phyloP scores from a whole-genome alignment of 179 eudicot species.

The Spinacia oleracea region DNA sequence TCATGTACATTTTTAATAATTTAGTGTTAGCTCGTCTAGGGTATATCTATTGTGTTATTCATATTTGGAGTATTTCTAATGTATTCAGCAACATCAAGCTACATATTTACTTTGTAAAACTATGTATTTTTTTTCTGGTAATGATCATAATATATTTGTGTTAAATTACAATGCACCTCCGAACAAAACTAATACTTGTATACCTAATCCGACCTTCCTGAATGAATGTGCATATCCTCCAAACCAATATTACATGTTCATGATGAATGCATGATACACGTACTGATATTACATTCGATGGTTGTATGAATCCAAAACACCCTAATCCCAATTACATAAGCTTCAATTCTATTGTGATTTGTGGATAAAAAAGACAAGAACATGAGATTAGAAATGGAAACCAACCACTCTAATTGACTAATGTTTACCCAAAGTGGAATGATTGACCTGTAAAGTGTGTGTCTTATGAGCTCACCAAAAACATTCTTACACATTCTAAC shows the following conservation, averaged over 20 bases:
- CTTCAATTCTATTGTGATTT: neutral
- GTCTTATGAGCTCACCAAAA: neutral
- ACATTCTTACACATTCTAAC: constrained; percentile 20
- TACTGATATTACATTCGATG: neutral
- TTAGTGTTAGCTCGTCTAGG: too few species aligned
- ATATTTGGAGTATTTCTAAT: too few species aligned
- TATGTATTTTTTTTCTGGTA: too few species aligned
- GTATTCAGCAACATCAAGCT: too few species aligned
- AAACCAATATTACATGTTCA: neutral
- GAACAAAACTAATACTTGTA: too few species aligned
- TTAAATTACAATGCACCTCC: too few species aligned
- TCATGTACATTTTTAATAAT: too few species aligned
- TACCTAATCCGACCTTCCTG: neutral
- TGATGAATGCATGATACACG: neutral
- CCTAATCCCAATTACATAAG: neutral
- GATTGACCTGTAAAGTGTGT: constrained; percentile 27
- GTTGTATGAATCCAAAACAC: neutral
- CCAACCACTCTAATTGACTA: neutral
- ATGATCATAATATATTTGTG: too few species aligned
- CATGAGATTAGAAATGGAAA: neutral
- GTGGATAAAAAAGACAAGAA: neutral
- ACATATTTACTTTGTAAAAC: too few species aligned
- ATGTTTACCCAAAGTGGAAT: constrained; percentile 11
- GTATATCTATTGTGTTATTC: too few species aligned
- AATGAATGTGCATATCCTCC: neutral